These are phyloP conservation scores for Bipolaris oryzae DNA, from an alignment of 2,329 filamentous ascomycete species.

Conservation along the genomic window DNA sequence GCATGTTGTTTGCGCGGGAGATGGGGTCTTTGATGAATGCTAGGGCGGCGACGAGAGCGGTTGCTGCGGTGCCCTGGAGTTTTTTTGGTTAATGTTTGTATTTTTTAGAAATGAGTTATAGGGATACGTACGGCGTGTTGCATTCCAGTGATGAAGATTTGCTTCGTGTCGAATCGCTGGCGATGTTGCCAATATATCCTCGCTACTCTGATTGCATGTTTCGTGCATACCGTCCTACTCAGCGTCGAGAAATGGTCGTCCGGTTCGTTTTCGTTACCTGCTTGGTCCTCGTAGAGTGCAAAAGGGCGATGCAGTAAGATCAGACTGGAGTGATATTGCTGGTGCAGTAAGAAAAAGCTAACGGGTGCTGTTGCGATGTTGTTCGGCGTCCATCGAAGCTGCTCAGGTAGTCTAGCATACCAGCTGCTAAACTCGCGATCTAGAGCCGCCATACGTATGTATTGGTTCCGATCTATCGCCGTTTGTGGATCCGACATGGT, in stretches of 20 bases:
- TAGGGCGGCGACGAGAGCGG: conserved; percentile 59
- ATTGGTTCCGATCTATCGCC: conserved; percentile 54
- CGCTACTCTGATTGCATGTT: conserved; percentile 60
- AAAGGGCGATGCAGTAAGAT: conserved; percentile 62
- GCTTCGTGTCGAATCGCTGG: conserved; percentile 58
- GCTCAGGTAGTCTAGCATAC: conserved; percentile 59
- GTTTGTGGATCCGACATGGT: conserved; percentile 27
- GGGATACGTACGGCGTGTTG: conserved; percentile 54
- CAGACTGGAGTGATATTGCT: conserved; percentile 61
- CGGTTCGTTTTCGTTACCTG: conserved; percentile 42
- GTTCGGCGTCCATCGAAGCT: conserved; percentile 45
- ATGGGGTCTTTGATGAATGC: conserved; percentile 48
- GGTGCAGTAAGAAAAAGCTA: conserved; percentile 60
- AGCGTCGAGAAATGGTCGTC: conserved; percentile 55
- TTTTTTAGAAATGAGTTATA: not conserved
- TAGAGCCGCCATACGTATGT: conserved; percentile 58
- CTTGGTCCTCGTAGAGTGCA: conserved; percentile 57
- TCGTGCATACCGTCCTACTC: conserved; percentile 60
- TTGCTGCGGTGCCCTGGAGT: conserved; percentile 57
- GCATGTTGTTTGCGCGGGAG: conserved; percentile 51
- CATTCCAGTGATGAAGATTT: conserved; percentile 58
- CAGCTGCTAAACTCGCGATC: conserved; percentile 62
- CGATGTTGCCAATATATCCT: conserved; percentile 63
- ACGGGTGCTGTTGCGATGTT: conserved; percentile 47
- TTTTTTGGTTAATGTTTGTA: conserved; percentile 1